Conservation (phyloP, 2,329 filamentous ascomycete species). For the Alternaria triticimaculans region DNA sequence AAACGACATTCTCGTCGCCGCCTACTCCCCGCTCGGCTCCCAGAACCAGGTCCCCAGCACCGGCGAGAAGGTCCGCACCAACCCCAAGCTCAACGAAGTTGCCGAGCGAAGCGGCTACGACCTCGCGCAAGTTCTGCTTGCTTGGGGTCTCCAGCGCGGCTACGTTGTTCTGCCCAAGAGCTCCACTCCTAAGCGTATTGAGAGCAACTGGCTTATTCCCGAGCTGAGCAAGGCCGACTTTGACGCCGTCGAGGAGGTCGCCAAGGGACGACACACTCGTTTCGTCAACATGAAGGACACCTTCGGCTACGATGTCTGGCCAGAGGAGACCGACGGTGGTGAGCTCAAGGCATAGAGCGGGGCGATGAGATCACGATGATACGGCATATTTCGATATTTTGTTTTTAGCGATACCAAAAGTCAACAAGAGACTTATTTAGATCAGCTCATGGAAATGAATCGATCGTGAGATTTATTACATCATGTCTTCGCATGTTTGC, state of each 20-base stretch:
- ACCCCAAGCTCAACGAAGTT: conserved; percentile 69
- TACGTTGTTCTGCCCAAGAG: conserved; percentile 52
- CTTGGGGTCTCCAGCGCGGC: conserved; percentile 84
- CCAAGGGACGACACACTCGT: conserved; percentile 69
- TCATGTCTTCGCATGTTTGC: background rate
- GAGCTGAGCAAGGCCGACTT: conserved; percentile 63
- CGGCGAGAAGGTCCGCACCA: conserved; percentile 72
- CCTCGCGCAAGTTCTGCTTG: conserved; percentile 80
- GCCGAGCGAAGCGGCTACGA: conserved; percentile 76
- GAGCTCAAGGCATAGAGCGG: conserved; percentile 32
- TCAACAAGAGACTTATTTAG: conserved; percentile 20
- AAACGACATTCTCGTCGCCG: conserved; percentile 66
- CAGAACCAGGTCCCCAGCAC: conserved; percentile 73
- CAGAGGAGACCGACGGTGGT: conserved; percentile 46
- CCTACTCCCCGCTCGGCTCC: conserved; percentile 72
- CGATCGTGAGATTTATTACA: background rate
- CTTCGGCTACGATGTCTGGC: conserved; percentile 72
- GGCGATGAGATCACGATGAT: conserved; percentile 1
- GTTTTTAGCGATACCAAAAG: conserved; percentile 35
- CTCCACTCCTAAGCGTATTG: conserved; percentile 49
- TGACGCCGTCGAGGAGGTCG: conserved; percentile 67
- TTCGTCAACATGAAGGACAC: conserved; percentile 86
- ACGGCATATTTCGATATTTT: conserved; percentile 10
- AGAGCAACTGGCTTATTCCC: conserved; percentile 70
- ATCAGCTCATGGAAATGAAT: conserved; percentile 15